Percentiles rank a stretch among this genome's conserved stretches.
These are phyloP conservation scores for Coniochaeta pulveracea DNA, from an alignment of 2,329 filamentous ascomycete species.

Conservation along the genomic window DNA sequence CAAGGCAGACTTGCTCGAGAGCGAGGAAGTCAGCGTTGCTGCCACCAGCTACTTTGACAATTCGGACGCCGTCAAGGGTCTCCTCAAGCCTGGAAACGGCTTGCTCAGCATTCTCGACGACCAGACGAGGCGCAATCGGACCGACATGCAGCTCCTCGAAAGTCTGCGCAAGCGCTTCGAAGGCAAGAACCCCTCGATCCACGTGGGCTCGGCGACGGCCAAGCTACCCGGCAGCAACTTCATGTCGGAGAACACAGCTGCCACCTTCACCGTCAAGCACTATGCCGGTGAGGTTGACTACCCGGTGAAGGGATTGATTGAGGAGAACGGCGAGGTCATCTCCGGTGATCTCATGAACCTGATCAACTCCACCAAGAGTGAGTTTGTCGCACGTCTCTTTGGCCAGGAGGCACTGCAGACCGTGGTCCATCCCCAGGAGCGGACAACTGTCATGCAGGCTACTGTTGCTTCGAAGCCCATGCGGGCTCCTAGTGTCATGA, in stretches of 20 bases:
- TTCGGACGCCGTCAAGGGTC: constrained; percentile 80
- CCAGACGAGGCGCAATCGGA: constrained; percentile 80
- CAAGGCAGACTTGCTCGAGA: constrained; percentile 86
- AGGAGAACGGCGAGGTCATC: constrained; percentile 94
- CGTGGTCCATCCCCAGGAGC: constrained; percentile 85
- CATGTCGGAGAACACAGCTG: constrained; percentile 66
- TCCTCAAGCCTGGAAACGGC: constrained; percentile 87
- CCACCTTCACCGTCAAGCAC: constrained; percentile 83
- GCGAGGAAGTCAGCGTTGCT: constrained; percentile 81
- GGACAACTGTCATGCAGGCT: constrained; percentile 84
- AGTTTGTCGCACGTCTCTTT: constrained; percentile 82
- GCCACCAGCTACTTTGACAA: constrained; percentile 98
- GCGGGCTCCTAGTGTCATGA: constrained; percentile 85
- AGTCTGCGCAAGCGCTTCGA: constrained; percentile 88
- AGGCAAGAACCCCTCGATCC: constrained; percentile 84
- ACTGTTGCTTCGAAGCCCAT: constrained; percentile 93
- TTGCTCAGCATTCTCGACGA: constrained; percentile 91
- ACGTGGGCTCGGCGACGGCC: constrained; percentile 62
- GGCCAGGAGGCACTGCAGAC: constrained; percentile 93
- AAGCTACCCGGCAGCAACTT: constrained; percentile 84
- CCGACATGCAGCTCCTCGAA: constrained; percentile 82
- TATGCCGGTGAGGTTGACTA: constrained; percentile 97
- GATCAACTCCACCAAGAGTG: constrained; percentile 75
- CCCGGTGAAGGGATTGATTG: constrained; percentile 71
- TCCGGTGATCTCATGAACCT: constrained; percentile 94